Evolutionary conservation across 2,329 filamentous ascomycete species (phyloP).

Genomic region (Monosporascus ibericus): DNA sequence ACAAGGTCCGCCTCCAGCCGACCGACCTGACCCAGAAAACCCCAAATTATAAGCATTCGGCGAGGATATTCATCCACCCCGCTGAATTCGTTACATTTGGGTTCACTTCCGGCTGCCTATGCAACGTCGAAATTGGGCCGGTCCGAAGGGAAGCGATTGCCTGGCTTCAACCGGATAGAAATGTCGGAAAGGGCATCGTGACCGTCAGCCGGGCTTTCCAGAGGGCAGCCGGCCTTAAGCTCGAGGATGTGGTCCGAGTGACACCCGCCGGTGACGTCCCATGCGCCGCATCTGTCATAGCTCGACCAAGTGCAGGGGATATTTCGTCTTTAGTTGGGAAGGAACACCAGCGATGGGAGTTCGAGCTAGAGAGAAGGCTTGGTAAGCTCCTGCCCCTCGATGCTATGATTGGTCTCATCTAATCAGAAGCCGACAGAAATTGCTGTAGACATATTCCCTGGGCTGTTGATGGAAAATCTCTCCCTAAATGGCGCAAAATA

Average conservation of each 20-base stretch:
- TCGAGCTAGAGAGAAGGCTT: slow-evolving; percentile 21
- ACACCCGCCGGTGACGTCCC: slow-evolving; percentile 51
- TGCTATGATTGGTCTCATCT: neutral
- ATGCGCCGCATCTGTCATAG: slow-evolving; percentile 50
- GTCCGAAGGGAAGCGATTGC: slow-evolving; percentile 39
- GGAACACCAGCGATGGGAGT: slow-evolving; percentile 25
- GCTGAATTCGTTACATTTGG: slow-evolving; percentile 22
- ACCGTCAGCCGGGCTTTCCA: slow-evolving; percentile 71
- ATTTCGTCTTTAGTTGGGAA: slow-evolving; percentile 21
- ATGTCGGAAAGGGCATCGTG: slow-evolving; percentile 60
- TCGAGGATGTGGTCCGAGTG: slow-evolving; percentile 60
- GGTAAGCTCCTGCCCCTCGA: slow-evolving; percentile 10
- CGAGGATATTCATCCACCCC: slow-evolving; percentile 26
- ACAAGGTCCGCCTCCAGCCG: slow-evolving; percentile 25
- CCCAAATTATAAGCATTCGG: slow-evolving; percentile 26
- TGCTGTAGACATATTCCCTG: slow-evolving; percentile 63
- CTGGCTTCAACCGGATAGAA: slow-evolving; percentile 48
- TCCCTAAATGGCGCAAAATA: slow-evolving; percentile 50
- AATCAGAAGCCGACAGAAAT: slow-evolving; percentile 35
- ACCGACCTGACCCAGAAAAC: slow-evolving; percentile 24
- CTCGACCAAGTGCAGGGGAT: slow-evolving; percentile 51
- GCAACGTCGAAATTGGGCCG: slow-evolving; percentile 31
- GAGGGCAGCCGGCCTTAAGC: slow-evolving; percentile 63
- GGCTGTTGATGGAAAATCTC: slow-evolving; percentile 63
- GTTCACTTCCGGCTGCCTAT: slow-evolving; percentile 24